Base-by-base conservation (phyloP, 768 basidiomycete species). In the Pholiota molesta region DNA sequence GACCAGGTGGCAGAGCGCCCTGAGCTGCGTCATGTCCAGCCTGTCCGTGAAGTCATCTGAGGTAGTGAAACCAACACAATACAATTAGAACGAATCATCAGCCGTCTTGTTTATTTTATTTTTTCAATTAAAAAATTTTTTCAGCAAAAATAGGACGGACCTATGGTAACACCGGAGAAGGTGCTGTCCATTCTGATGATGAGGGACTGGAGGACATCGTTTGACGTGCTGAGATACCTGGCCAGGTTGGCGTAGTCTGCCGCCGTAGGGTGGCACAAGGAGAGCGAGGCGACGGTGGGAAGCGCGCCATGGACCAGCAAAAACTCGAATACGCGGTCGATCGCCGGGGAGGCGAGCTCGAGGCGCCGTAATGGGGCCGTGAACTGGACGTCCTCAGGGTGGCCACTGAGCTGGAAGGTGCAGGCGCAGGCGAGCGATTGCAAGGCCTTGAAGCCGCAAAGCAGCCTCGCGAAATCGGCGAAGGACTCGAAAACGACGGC, bases 101-200 rank as follows among this genome's bases (percentile, higher is more conserved):
- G 21, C 21, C 11, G 14, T 49, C n/a, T 49, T 26, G 10, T 49
- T 23, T 16, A 14, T 49, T 26, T 49, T n/a, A n/a, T n/a, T 21
- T 16, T 45, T 23, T 45, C 19, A 21, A 21, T 57, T 33, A 54
- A 47, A 54, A 45, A n/a, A 56, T 39, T 29, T 40, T 44, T 52
- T 31, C 45, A 42, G 51, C 59, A 47, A 63, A 62, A 35, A 59
- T 49, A 51, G 40, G 45, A 69, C 68, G 62, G 66, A 67, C 68
- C 66, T 62, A 65, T 35, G 31, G 59, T 58, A 61, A 63, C 60
- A 17, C 66, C 66, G 65, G 68, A 67, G 55, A 67, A 64, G 61
- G 31, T 57, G 54, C 11, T 57, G 47, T 69, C 59, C 62, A 67
- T 61, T 67, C 49, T 65, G 61, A 69, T 66, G 58, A 54, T 40